Conservation (phyloP, 257 asterid genomes). For the Knoxia roxburghii region DNA sequence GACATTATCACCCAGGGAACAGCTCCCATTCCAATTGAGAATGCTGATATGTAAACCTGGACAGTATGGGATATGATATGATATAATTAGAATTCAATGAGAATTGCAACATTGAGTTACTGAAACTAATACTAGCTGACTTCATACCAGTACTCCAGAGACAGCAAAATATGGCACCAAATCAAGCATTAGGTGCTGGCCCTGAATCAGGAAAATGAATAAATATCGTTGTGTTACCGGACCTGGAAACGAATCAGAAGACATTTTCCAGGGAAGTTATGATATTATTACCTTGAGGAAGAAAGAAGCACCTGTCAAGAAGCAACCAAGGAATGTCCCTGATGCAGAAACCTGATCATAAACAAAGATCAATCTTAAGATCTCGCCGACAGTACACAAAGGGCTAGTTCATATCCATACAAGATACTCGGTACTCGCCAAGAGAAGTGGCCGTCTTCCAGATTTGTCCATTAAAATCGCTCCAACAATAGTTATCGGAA, state of each 20-base stretch:
- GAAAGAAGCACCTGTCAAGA: slow-evolving; percentile 62
- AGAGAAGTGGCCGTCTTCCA: slow-evolving; percentile 75
- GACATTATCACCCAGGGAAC: slow-evolving; percentile 96
- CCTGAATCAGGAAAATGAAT: slow-evolving; percentile 33
- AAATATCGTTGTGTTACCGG: neutral
- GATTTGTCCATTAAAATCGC: slow-evolving; percentile 72
- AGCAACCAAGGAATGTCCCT: slow-evolving; percentile 68
- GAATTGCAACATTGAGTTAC: neutral
- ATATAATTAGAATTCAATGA: neutral
- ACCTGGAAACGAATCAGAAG: neutral
- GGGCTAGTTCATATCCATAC: neutral
- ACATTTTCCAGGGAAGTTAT: neutral
- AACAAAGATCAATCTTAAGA: neutral
- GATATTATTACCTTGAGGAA: slow-evolving; percentile 54
- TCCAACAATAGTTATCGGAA: slow-evolving; percentile 65
- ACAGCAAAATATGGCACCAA: slow-evolving; percentile 56
- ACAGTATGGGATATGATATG: slow-evolving; percentile 5
- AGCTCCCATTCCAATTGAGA: slow-evolving; percentile 80
- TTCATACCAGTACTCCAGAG: slow-evolving; percentile 66
- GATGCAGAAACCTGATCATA: slow-evolving; percentile 60
- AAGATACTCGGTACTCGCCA: slow-evolving; percentile 29
- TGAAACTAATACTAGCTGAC: neutral
- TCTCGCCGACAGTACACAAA: neutral
- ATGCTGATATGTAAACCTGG: slow-evolving; percentile 65
- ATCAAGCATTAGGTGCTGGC: slow-evolving; percentile 35